A percentile compares a stretch with the other conserved stretches of the same genome.
Conservation (phyloP, 2,329 filamentous ascomycete species). For the Lecanicillium sp. region DNA sequence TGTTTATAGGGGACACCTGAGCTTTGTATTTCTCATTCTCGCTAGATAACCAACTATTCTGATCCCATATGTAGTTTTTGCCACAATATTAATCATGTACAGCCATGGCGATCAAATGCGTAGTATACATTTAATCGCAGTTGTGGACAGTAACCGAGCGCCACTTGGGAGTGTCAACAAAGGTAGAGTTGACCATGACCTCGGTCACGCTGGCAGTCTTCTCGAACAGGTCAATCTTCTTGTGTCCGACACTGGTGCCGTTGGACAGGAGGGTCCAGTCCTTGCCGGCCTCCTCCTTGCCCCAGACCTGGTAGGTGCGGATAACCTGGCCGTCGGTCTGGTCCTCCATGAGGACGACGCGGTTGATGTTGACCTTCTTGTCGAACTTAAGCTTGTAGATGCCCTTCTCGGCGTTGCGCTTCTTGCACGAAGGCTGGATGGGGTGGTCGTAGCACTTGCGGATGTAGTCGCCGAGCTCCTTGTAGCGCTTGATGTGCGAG, state of each 20-base stretch:
- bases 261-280: conserved; percentile 19
- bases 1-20: conserved; percentile 10
- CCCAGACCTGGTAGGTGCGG: conserved; percentile 20
- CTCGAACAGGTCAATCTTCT: conserved; percentile 21
- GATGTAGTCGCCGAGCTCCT: conserved; percentile 21
- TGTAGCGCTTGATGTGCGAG: conserved; percentile 20
- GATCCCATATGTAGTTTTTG: not conserved
- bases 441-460: conserved; percentile 8
- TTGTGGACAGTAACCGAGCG: conserved; percentile 19
- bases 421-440: not conserved
- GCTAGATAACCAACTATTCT: conserved; percentile 5
- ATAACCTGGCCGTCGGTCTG: conserved; percentile 22
- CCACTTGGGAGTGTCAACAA: conserved; percentile 21
- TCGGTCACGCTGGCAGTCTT: conserved; percentile 18
- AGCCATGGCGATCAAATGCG: no score
- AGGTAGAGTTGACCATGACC: conserved; percentile 20
- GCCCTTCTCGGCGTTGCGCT: not conserved
- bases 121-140: conserved; percentile 13
- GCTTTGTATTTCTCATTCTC: conserved; percentile 14
- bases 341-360: conserved; percentile 23
- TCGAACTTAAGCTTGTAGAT: conserved; percentile 15
- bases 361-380: conserved; percentile 17
- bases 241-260: conserved; percentile 23
- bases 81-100: no score
- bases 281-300: conserved; percentile 15